Percentiles rank a stretch among this genome's conserved stretches.
Conservation (phyloP, 2,329 filamentous ascomycete species). For the Cryphonectria nitschkei region DNA sequence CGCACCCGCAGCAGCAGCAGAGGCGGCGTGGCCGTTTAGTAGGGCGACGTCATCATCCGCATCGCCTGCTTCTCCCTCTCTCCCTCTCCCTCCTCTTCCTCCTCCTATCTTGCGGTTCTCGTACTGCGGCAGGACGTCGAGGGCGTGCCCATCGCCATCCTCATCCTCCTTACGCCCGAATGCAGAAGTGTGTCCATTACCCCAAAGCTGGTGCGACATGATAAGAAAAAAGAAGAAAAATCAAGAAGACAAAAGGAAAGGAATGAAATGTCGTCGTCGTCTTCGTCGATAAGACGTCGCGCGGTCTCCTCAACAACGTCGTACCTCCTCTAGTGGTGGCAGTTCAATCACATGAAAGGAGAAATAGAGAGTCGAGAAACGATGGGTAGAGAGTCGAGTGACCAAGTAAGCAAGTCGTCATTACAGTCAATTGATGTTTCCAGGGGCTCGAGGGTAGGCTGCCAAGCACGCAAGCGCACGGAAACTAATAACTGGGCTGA, state of each 20-base stretch:
- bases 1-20: background rate
- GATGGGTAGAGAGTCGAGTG: background rate
- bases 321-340: background rate
- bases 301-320: conserved; percentile 8
- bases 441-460: background rate
- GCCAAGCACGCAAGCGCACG: background rate
- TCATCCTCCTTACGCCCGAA: background rate
- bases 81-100: no score
- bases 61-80: background rate
- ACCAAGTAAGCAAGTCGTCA: background rate
- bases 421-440: background rate
- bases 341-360: background rate
- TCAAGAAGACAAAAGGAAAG: background rate
- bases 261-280: background rate
- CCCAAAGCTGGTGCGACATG: conserved; percentile 2
- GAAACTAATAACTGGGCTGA: background rate
- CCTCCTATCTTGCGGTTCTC: background rate
- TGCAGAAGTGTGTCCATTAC: background rate
- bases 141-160: background rate
- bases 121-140: conserved; percentile 7
- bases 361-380: background rate
- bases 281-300: background rate
- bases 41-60: background rate
- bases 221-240: background rate
- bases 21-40: background rate